These are phyloP conservation scores for Psidium friedrichsthalianum DNA, from an alignment of 345 rosid species.

Conservation along the genomic window DNA sequence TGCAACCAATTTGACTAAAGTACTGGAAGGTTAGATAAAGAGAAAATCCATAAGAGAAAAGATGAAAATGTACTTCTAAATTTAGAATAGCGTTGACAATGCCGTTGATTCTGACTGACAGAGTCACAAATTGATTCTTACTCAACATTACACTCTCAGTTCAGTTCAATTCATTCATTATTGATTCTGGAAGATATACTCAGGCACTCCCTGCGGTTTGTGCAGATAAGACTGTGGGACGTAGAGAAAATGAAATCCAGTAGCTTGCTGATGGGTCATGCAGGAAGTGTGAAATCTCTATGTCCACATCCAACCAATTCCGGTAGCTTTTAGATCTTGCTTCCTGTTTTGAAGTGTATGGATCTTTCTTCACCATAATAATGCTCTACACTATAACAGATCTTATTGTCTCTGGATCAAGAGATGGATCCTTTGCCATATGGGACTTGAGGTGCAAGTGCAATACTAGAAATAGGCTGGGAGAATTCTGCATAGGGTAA, in stretches of 20 bases:
- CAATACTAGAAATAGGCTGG: conserved; percentile 16
- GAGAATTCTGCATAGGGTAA: conserved; percentile 34
- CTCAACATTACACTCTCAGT: background rate
- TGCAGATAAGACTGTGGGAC: conserved; percentile 87
- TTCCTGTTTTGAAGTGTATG: background rate
- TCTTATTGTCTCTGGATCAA: conserved; percentile 76
- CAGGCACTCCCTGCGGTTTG: background rate
- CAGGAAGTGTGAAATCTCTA: conserved; percentile 80
- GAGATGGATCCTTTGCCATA: conserved; percentile 84
- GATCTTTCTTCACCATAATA: background rate
- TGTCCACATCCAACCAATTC: conserved; percentile 70
- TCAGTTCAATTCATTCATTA: background rate
- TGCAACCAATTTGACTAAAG: background rate
- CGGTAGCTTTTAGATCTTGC: conserved; percentile 23
- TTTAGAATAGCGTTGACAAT: background rate
- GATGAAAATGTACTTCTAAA: background rate
- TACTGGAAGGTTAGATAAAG: background rate
- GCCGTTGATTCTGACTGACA: background rate
- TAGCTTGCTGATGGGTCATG: conserved; percentile 53
- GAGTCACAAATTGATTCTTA: background rate
- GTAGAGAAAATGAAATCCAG: conserved; percentile 46
- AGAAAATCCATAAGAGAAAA: background rate
- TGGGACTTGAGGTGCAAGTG: conserved; percentile 87
- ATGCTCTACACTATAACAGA: conserved; percentile 21
- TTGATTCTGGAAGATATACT: background rate